phyloP scores from a whole-genome alignment of 2,329 filamentous ascomycete species.

The Paecilomyces niveus region DNA sequence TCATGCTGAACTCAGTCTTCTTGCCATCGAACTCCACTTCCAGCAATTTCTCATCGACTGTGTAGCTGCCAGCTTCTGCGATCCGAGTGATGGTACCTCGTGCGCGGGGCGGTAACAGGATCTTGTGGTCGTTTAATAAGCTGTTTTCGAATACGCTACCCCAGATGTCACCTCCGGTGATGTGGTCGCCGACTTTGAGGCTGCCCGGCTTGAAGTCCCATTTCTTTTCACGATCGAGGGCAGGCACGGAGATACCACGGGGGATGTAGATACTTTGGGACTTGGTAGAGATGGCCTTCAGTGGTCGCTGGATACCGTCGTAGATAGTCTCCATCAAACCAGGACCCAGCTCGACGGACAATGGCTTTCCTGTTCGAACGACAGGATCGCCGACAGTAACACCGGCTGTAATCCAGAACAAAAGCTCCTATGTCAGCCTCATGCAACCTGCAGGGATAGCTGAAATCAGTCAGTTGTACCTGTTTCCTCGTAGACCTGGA shows the following conservation, averaged over 20 bases:
- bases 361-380: constrained; percentile 79
- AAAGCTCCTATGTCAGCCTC: background rate
- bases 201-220: constrained; percentile 87
- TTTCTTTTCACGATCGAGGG: constrained; percentile 83
- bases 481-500: constrained; percentile 99
- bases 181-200: constrained; percentile 92
- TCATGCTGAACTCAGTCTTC: constrained; percentile 92
- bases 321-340: constrained; percentile 99
- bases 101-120: constrained; percentile 82
- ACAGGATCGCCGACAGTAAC: constrained; percentile 95
- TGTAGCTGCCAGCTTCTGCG: constrained; percentile 83
- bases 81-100: constrained; percentile 89
- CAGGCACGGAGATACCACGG: constrained; percentile 79
- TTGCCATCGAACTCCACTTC: constrained; percentile 96
- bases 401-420: constrained; percentile 52
- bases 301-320: constrained; percentile 95
- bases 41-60: constrained; percentile 85
- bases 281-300: constrained; percentile 70
- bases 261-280: constrained; percentile 95
- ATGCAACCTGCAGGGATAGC: background rate
- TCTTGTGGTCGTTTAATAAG: constrained; percentile 86
- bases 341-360: constrained; percentile 94
- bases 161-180: constrained; percentile 93
- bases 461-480: constrained; percentile 45
- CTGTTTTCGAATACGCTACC: constrained; percentile 94